These are phyloP conservation scores for Skeletonema marinoi DNA, from an alignment of 108 stramenopile species.

Conservation along the genomic window DNA sequence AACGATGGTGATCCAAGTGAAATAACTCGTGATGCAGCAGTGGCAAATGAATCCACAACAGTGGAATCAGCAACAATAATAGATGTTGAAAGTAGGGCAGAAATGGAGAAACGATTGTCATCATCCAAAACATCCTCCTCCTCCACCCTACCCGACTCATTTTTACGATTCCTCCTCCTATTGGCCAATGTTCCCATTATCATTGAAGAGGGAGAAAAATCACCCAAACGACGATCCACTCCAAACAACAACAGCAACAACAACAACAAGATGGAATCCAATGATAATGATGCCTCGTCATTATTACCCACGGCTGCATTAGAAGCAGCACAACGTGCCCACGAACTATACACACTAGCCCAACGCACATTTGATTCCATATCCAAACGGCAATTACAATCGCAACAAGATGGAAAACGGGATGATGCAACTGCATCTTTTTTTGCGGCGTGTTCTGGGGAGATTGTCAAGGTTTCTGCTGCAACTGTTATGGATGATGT, in stretches of 20 bases:
- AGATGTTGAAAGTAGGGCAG: background rate
- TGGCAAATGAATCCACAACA: background rate
- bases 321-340: conserved; percentile 18
- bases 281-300: background rate
- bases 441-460: conserved; percentile 31
- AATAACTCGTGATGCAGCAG: too few relatives aligned
- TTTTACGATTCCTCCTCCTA: conserved; percentile 34
- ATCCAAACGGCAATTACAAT: background rate
- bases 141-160: conserved; percentile 31
- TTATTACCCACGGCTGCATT: conserved; percentile 3
- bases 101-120: background rate
- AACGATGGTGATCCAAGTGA: background rate
- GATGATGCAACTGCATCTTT: conserved; percentile 31
- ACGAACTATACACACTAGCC: conserved; percentile 19
- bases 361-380: conserved; percentile 9
- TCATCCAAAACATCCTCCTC: background rate
- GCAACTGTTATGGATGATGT: background rate
- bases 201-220: conserved; percentile 20
- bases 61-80: background rate
- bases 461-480: background rate
- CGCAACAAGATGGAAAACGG: background rate
- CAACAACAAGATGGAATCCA: background rate
- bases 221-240: background rate
- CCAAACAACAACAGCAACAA: background rate
- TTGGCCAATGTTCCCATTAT: conserved; percentile 18